Evolutionary conservation across 2,329 filamentous ascomycete genomes (phyloP).

Genomic region (Scytalidium lignicola): DNA sequence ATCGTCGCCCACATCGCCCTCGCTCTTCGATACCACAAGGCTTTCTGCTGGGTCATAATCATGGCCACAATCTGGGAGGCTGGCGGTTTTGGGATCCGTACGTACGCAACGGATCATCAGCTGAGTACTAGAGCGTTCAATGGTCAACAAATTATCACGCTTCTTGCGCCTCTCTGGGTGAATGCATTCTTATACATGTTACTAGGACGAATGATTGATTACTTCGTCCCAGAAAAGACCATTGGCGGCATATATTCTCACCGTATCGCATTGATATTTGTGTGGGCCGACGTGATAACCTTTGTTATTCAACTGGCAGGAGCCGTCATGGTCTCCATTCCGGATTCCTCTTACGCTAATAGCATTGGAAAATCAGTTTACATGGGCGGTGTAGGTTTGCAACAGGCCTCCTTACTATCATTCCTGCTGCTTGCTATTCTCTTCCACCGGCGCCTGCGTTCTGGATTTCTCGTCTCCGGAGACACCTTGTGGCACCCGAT

Average conservation of each 20-base stretch:
- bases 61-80: conserved; percentile 35
- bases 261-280: conserved; percentile 36
- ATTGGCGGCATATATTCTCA: conserved; percentile 20
- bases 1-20: conserved; percentile 23
- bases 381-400: conserved; percentile 1
- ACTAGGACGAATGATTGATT: conserved; percentile 12
- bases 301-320: conserved; percentile 42
- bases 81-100: conserved; percentile 19
- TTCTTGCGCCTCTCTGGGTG: conserved; percentile 19
- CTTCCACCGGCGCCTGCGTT: too few species aligned
- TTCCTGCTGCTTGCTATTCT: conserved; percentile 1
- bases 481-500: too few species aligned
- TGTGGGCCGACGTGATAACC: conserved; percentile 36
- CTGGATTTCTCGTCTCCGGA: too few species aligned
- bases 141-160: conserved; percentile 32
- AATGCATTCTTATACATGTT: conserved; percentile 18
- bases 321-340: conserved; percentile 29
- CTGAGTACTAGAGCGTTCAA: conserved; percentile 24
- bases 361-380: background rate
- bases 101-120: conserved; percentile 28
- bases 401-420: background rate
- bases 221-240: conserved; percentile 27
- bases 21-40: conserved; percentile 22
- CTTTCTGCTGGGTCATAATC: conserved; percentile 35
- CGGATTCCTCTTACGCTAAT: background rate